These are phyloP conservation scores for Ganoderma meredithae DNA, from an alignment of 1,284 basidiomycete species.

Conservation along the genomic window DNA sequence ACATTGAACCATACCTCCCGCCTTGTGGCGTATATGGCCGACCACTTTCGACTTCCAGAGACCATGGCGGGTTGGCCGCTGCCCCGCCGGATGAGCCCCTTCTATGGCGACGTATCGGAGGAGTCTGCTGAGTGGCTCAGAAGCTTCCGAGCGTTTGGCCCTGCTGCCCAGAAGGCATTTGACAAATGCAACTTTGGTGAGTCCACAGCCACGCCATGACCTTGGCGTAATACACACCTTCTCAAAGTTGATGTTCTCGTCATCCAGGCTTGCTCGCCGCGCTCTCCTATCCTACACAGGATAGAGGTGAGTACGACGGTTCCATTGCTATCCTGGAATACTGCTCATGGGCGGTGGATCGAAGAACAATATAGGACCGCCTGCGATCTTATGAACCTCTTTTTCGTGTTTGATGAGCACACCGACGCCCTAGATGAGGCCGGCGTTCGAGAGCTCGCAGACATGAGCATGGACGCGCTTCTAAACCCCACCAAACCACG, in stretches of 20 bases:
- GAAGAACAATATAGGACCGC: constrained; percentile 29
- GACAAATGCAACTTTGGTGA: constrained; percentile 37
- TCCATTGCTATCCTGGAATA: background rate
- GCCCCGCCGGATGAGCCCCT: constrained; percentile 1
- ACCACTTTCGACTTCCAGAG: constrained; percentile 1
- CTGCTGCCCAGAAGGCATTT: constrained; percentile 31
- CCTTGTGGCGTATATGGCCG: background rate
- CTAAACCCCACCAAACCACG: constrained; percentile 28
- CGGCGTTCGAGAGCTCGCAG: constrained; percentile 20
- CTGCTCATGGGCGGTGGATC: background rate
- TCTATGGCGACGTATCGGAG: background rate
- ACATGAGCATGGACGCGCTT: constrained; percentile 38
- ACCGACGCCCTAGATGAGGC: constrained; percentile 31
- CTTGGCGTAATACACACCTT: no score
- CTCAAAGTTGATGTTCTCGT: background rate
- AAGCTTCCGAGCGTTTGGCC: constrained; percentile 28
- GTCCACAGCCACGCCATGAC: background rate
- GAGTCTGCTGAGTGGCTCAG: constrained; percentile 3
- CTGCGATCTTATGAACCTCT: constrained; percentile 37
- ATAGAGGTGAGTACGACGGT: constrained; percentile 14
- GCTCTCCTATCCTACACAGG: constrained; percentile 22
- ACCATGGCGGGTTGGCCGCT: constrained; percentile 5
- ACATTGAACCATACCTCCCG: background rate
- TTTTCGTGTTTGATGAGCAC: constrained; percentile 39
- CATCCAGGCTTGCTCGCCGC: constrained; percentile 32